A percentile compares a stretch with the other conserved stretches of the same genome.
Evolutionary conservation across 176 grass and related monocot species (phyloP).

Genomic region (Ampelocalamus luodianensis): DNA sequence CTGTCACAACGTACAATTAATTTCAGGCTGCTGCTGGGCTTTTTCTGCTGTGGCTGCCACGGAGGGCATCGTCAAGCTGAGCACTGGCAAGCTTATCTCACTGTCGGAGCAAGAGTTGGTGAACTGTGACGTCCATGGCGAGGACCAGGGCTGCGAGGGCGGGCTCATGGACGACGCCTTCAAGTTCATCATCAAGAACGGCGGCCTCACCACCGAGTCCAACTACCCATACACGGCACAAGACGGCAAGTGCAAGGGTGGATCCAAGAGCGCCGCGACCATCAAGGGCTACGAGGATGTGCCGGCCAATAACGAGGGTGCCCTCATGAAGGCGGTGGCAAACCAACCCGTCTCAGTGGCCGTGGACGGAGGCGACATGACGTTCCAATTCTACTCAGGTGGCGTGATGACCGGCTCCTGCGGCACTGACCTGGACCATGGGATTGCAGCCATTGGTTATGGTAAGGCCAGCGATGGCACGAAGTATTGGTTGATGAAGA

Average conservation of each 20-base stretch:
- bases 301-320: slow-evolving; percentile 40
- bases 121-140: slow-evolving; percentile 43
- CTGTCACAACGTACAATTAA: too few relatives aligned
- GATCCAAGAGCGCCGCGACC: slow-evolving; percentile 2
- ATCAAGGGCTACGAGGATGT: slow-evolving; percentile 53
- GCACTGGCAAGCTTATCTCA: slow-evolving; percentile 44
- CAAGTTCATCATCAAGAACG: slow-evolving; percentile 43
- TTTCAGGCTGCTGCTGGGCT: slow-evolving; percentile 12
- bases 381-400: slow-evolving; percentile 47
- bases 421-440: slow-evolving; percentile 41
- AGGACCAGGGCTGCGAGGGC: slow-evolving; percentile 53
- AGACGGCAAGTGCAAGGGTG: slow-evolving; percentile 46
- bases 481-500: slow-evolving; percentile 45
- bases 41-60: slow-evolving; percentile 49
- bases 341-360: slow-evolving; percentile 50
- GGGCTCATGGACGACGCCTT: slow-evolving; percentile 55
- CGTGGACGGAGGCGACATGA: slow-evolving; percentile 47
- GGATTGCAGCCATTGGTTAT: slow-evolving; percentile 47
- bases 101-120: slow-evolving; percentile 59
- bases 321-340: slow-evolving; percentile 56
- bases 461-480: slow-evolving; percentile 28
- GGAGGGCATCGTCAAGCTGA: slow-evolving; percentile 50
- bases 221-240: too few relatives aligned
- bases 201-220: too few relatives aligned
- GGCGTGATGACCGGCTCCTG: slow-evolving; percentile 51